Base-by-base conservation (phyloP, 495 filamentous ascomycete genomes). In the Podospora appendiculata region DNA sequence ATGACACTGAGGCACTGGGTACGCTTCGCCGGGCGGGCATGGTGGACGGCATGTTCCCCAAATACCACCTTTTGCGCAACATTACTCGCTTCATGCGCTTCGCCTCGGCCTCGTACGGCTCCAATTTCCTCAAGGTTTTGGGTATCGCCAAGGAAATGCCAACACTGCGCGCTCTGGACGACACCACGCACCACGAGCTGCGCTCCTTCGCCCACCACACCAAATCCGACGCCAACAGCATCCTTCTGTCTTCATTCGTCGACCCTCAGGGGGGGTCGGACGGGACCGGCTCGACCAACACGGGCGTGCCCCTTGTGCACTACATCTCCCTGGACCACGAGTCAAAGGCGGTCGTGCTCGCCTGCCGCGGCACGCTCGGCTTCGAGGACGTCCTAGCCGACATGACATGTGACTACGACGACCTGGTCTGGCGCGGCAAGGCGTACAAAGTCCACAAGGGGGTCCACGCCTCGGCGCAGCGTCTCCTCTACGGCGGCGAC, bases 371-470 rank as follows among this genome's bases (percentile, higher is more conserved):
- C 0, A 91, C 87, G 0, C 76, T 89, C 47, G 87, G 87, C 0
- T 89, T 91, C 54, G 86, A 90, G 58, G 87, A 91, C 56, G 80
- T 90, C 11, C 74, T 91, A 13, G 87, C 86, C 10, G 87, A 91
- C 57, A 82, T 90, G 78, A 86, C 85, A 35, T 91, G 87, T 62
- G 87, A 90, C 50, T 91, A 88, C 52, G 86, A 89, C 55, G 80
- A 85, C 45, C 74, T 91, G 0, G 55, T 73, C 33, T 86, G 85
- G 77, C 78, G 83, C 46, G 85, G 84, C 12, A 79, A 73, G 46
- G 62, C 62, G 3, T 90, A 89, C 69, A 83, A 84, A 48, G 86
- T 89, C 0, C 87, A 91, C 68, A 90, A 89, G 61, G 87, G 87
- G n/a, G 87, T 91, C 58, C 82, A 88, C 56, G 86, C 87, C 11